Percentiles rank a stretch among this genome's conserved stretches.
Evolutionary conservation across 2,329 filamentous ascomycete genomes (phyloP).

Genomic region (Colletotrichum tropicale): DNA sequence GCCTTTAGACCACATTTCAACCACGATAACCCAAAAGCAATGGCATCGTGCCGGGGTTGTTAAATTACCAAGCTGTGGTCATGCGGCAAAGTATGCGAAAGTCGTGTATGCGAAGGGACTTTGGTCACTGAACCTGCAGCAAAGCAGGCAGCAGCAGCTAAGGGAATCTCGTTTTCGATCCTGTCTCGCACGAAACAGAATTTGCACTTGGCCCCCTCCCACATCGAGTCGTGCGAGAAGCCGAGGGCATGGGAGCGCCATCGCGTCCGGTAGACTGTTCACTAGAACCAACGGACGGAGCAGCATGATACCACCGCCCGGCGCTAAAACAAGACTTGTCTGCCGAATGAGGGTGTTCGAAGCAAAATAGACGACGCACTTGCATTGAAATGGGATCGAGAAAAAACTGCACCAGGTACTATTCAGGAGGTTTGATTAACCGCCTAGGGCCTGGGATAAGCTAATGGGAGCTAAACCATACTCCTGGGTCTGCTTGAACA

Average conservation of each 20-base stretch:
- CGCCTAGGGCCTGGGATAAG: not conserved
- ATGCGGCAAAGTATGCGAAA: not conserved
- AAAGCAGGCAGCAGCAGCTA: not conserved
- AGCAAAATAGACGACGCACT: not conserved
- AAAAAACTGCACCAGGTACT: not conserved
- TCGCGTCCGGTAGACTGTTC: not conserved
- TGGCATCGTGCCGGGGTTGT: not conserved
- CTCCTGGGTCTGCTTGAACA: not conserved
- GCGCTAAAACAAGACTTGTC: not conserved
- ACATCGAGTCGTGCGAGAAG: not conserved
- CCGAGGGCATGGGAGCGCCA: not conserved
- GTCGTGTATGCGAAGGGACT: not conserved
- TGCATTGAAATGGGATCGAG: not conserved
- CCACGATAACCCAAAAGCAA: not conserved
- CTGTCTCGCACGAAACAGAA: not conserved
- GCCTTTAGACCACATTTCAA: not conserved
- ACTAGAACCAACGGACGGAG: not conserved
- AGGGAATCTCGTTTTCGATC: not conserved
- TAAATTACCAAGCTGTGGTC: not conserved
- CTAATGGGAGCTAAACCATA: not conserved
- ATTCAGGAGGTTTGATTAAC: not conserved
- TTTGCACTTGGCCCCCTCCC: not conserved
- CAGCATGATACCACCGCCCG: not conserved
- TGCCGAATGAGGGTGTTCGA: not conserved
- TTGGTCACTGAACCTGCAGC: not conserved